A percentile compares a stretch with the other conserved stretches of the same genome.
These are phyloP conservation scores for Ogataea ganodermae DNA, from an alignment of 805 yeast genomes.

Conservation along the genomic window DNA sequence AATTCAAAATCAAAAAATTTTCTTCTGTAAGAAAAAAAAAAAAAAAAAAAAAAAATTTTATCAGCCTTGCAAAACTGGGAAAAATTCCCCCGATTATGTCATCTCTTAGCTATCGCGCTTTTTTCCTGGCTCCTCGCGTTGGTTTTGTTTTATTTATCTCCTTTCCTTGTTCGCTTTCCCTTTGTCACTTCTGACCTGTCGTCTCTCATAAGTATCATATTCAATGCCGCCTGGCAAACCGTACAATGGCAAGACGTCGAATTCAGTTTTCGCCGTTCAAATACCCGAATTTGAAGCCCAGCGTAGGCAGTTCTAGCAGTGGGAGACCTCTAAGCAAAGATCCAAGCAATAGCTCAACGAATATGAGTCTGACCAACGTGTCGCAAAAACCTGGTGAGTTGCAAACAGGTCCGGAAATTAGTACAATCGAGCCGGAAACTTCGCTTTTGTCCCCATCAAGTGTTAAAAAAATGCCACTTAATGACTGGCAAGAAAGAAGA, in stretches of 20 bases:
- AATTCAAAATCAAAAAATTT: slow-evolving; percentile 11
- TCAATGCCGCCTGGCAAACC: background rate
- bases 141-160: background rate
- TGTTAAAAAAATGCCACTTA: slow-evolving; percentile 14
- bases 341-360: background rate
- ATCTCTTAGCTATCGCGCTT: background rate
- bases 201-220: background rate
- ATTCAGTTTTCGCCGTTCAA: slow-evolving; percentile 27
- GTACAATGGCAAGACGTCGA: slow-evolving; percentile 23
- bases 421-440: background rate
- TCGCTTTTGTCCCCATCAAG: slow-evolving; percentile 2
- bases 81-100: background rate
- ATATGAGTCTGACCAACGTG: background rate
- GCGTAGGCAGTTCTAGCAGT: background rate
- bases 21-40: slow-evolving; percentile 3
- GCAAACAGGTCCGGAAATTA: background rate
- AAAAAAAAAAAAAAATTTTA: slow-evolving; percentile 2
- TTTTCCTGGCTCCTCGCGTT: background rate
- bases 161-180: background rate
- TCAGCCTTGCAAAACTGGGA: slow-evolving; percentile 4
- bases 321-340: background rate
- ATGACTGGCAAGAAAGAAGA: slow-evolving; percentile 13
- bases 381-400: background rate
- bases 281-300: slow-evolving; percentile 16
- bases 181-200: background rate